These are phyloP conservation scores for Starmerella apicola DNA, from an alignment of 805 yeast species.

Conservation along the genomic window DNA sequence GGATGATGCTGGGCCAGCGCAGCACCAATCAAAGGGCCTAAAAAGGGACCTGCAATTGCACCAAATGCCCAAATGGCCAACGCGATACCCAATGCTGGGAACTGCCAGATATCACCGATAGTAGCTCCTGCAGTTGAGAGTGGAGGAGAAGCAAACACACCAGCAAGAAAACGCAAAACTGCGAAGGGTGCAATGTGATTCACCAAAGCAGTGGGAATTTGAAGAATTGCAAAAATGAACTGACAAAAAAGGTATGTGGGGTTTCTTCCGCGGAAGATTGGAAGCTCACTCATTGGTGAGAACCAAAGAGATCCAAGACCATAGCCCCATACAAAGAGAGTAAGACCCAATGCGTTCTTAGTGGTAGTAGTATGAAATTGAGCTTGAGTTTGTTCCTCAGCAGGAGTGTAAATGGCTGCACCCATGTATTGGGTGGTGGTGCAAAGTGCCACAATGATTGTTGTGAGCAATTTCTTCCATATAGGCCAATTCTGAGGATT, in stretches of 20 bases:
- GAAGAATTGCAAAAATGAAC: constrained; percentile 38
- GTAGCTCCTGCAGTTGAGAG: constrained; percentile 50
- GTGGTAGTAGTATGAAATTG: constrained; percentile 32
- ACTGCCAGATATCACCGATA: constrained; percentile 37
- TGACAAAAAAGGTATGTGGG: constrained; percentile 37
- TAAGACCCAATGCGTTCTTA: constrained; percentile 39
- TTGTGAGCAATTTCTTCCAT: constrained; percentile 31
- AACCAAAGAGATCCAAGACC: constrained; percentile 47
- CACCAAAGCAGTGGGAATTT: constrained; percentile 44
- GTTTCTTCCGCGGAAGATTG: constrained; percentile 37
- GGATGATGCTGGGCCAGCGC: constrained; percentile 34
- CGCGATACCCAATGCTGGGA: constrained; percentile 35
- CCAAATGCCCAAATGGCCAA: constrained; percentile 43
- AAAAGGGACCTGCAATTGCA: constrained; percentile 42
- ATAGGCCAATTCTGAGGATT: constrained; percentile 48
- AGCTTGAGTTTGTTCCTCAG: constrained; percentile 33
- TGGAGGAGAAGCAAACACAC: constrained; percentile 45
- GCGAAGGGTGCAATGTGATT: constrained; percentile 40
- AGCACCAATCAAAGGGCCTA: constrained; percentile 49
- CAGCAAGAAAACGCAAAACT: constrained; percentile 41
- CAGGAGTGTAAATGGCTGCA: constrained; percentile 48
- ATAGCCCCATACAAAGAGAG: constrained; percentile 47
- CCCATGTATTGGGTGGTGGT: constrained; percentile 46
- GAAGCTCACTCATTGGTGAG: constrained; percentile 43
- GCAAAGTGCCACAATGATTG: constrained; percentile 33